Conservation (phyloP, 2,329 filamentous ascomycete species). For the Pyrenophora graminea region DNA sequence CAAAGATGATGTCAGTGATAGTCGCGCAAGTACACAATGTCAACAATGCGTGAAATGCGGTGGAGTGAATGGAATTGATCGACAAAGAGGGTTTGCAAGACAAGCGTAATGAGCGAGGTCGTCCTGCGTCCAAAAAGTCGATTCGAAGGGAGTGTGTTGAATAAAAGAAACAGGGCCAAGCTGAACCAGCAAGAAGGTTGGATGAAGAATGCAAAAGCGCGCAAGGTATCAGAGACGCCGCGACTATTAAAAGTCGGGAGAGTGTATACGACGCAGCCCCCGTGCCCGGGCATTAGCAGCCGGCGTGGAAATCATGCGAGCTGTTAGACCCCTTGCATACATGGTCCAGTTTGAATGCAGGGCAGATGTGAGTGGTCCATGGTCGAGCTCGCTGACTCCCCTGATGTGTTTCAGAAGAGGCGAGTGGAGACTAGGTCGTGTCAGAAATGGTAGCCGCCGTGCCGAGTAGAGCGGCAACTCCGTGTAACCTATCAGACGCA, state of each 20-base stretch:
- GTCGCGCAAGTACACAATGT: constrained; percentile 8
- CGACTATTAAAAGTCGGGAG: constrained; percentile 34
- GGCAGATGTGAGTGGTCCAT: constrained; percentile 33
- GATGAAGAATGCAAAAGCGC: constrained; percentile 29
- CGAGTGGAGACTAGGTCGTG: constrained; percentile 40
- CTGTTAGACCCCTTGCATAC: constrained; percentile 22
- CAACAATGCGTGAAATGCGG: constrained; percentile 20
- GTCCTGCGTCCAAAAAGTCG: constrained; percentile 35
- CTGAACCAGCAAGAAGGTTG: constrained; percentile 31
- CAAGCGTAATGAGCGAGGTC: constrained; percentile 32
- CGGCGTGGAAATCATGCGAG: constrained; percentile 29
- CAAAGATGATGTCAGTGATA: constrained; percentile 14
- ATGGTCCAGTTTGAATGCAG: constrained; percentile 30
- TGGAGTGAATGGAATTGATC: constrained; percentile 32
- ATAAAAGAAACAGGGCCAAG: constrained; percentile 23
- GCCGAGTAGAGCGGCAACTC: constrained; percentile 14
- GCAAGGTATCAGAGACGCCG: constrained; percentile 19
- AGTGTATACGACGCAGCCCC: constrained; percentile 31
- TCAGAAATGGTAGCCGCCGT: constrained; percentile 34
- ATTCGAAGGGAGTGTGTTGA: constrained; percentile 31
- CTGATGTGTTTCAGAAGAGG: constrained; percentile 41
- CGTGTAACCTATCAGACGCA: constrained; percentile 26
- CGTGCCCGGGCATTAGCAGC: constrained; percentile 20
- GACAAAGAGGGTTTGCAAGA: constrained; percentile 26
- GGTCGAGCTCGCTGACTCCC: constrained; percentile 24